Conservation (phyloP, 2,329 filamentous ascomycete species). For the Dactylellina leptospora region DNA sequence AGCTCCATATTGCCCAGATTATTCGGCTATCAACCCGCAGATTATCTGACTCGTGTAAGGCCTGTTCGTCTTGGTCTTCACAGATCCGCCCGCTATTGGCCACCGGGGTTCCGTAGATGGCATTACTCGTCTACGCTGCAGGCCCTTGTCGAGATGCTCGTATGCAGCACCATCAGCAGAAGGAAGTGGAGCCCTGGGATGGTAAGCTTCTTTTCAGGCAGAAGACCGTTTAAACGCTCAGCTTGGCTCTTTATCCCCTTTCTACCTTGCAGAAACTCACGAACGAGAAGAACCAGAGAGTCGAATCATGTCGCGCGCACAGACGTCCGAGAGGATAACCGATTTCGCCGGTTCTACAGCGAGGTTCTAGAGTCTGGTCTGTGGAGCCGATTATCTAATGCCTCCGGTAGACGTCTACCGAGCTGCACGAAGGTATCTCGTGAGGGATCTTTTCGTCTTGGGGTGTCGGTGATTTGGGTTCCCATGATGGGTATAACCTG, state of each 20-base stretch:
- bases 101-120: constrained; percentile 13
- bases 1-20: constrained; percentile 1
- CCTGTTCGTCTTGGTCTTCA: constrained; percentile 18
- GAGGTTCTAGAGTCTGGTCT: constrained; percentile 19
- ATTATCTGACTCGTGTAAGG: constrained; percentile 45
- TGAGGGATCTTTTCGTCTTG: too few species aligned
- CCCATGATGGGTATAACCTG: too few species aligned
- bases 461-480: too few species aligned
- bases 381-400: constrained; percentile 30
- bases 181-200: too few species aligned
- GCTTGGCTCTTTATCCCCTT: constrained; percentile 4
- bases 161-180: too few species aligned
- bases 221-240: constrained; percentile 17
- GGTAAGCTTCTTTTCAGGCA: constrained; percentile 32
- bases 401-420: too few species aligned
- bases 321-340: not conserved
- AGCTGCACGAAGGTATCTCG: too few species aligned
- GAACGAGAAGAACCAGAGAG: not conserved
- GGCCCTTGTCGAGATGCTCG: too few species aligned
- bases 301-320: not conserved
- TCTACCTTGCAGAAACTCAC: constrained; percentile 12
- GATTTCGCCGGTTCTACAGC: not conserved
- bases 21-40: constrained; percentile 43
- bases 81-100: constrained; percentile 37
- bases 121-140: constrained; percentile 46